Percentiles rank a stretch among this genome's conserved stretches.
These are phyloP conservation scores for Boletellus ananiceps DNA, from an alignment of 768 basidiomycete species.

Conservation along the genomic window DNA sequence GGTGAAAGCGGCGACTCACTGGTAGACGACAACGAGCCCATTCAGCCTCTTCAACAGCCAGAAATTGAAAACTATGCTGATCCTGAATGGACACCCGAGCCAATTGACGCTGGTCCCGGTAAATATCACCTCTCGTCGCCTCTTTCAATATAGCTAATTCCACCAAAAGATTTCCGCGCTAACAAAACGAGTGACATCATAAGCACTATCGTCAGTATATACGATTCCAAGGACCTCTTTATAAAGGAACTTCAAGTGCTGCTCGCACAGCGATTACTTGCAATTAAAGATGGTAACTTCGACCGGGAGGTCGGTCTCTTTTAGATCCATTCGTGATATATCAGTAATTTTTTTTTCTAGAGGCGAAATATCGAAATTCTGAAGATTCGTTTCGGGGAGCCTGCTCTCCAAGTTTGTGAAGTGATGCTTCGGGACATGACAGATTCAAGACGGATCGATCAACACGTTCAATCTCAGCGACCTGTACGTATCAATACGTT, in stretches of 20 bases:
- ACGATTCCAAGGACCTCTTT: slow-evolving; percentile 95
- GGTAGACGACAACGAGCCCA: slow-evolving; percentile 80
- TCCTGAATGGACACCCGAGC: slow-evolving; percentile 93
- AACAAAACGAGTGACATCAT: slow-evolving; percentile 92
- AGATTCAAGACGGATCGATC: slow-evolving; percentile 86
- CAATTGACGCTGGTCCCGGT: slow-evolving; percentile 95
- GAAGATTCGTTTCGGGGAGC: slow-evolving; percentile 94
- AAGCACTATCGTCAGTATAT: slow-evolving; percentile 94
- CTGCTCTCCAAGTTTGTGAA: slow-evolving; percentile 90
- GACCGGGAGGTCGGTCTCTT: slow-evolving; percentile 52
- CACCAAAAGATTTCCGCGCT: slow-evolving; percentile 72
- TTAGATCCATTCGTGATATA: background rate
- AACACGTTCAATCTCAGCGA: slow-evolving; percentile 76
- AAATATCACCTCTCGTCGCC: slow-evolving; percentile 12
- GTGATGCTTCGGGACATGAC: slow-evolving; percentile 98
- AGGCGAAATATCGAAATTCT: slow-evolving; percentile 89
- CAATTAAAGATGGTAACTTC: slow-evolving; percentile 72
- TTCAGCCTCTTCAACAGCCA: slow-evolving; percentile 66
- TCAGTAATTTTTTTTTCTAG: slow-evolving; percentile 38
- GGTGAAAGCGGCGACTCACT: slow-evolving; percentile 77
- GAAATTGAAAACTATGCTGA: slow-evolving; percentile 87
- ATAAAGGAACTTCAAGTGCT: slow-evolving; percentile 92
- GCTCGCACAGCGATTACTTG: slow-evolving; percentile 80
- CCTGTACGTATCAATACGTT: slow-evolving; percentile 39
- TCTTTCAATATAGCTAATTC: background rate